A percentile compares a stretch with the other conserved stretches of the same genome.
These are phyloP conservation scores for Thelonectria discophora DNA, from an alignment of 2,329 filamentous ascomycete genomes.

Conservation along the genomic window DNA sequence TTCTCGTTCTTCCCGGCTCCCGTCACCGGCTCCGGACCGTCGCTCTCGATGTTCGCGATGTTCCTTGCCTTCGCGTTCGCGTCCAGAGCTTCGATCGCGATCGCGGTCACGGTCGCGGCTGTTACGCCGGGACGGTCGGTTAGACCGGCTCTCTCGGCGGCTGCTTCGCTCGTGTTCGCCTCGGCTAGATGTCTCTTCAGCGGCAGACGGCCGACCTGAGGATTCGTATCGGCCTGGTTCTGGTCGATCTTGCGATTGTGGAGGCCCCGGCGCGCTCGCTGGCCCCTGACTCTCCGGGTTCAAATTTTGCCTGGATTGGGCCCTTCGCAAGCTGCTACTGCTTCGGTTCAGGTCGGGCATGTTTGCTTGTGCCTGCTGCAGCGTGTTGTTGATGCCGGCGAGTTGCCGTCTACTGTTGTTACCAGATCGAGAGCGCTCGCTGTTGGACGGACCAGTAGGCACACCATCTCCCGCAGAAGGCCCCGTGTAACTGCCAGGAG, in stretches of 20 bases:
- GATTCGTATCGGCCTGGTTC: constrained; percentile 54
- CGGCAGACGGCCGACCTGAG: constrained; percentile 46
- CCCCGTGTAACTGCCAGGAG: constrained; percentile 35
- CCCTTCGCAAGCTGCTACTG: constrained; percentile 45
- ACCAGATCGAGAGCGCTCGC: constrained; percentile 48
- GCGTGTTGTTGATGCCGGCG: constrained; percentile 66
- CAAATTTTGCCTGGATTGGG: constrained; percentile 53
- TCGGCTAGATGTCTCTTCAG: constrained; percentile 43
- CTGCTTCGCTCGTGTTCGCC: constrained; percentile 53
- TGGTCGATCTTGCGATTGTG: constrained; percentile 59
- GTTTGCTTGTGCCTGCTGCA: constrained; percentile 61
- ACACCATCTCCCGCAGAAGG: constrained; percentile 43
- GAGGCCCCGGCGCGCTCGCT: constrained; percentile 61
- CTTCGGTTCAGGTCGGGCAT: constrained; percentile 50
- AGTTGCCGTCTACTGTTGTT: constrained; percentile 62
- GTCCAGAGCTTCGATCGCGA: constrained; percentile 57
- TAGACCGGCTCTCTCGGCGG: constrained; percentile 51
- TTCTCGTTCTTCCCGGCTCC: constrained; percentile 48
- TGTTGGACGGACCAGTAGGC: constrained; percentile 49
- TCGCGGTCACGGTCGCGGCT: constrained; percentile 63
- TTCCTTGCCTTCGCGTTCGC: constrained; percentile 58
- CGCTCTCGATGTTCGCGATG: constrained; percentile 57
- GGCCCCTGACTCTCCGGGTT: constrained; percentile 66
- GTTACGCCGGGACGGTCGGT: constrained; percentile 55
- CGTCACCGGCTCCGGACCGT: constrained; percentile 47